Base-by-base conservation (phyloP, 2,329 filamentous ascomycete species). In the Grosmannia huntii region DNA sequence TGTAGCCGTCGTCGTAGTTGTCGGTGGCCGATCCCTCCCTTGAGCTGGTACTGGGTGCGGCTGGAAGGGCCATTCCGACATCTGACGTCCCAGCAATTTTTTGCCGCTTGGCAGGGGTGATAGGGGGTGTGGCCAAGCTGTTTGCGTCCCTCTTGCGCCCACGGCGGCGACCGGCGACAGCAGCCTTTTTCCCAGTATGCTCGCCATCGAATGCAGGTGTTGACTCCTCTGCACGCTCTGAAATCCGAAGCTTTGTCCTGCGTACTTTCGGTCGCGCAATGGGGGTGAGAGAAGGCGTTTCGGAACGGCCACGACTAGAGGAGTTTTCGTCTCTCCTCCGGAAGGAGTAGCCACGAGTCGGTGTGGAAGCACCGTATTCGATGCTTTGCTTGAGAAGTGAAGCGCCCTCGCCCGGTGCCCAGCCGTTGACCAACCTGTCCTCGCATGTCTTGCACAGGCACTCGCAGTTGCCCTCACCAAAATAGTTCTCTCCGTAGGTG, bases 401-500 rank as follows among this genome's bases (percentile, higher is more conserved):
- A 1, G 71, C 72, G 3, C 73, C 68, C 16, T 73, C 74, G 16
- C 73, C 73, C 0, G 75, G 79, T 44, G 82, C 80, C 95, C 95
- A 99, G 1, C 94, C 94, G 68, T 96, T 97, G 57, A 80, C 78
- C 59, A 82, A 74, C 3, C 77, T 75, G 25, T 79, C 76, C 72
- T 99, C 94, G 69, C 94, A 99, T 0, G 88, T 94, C 64, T 81
- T 80, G 70, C 94, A 99, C 1, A 99, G 75, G 68, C 94, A 99
- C 68, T 99, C 94, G 70, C 90, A 91, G 65, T 99, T 99, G 68
- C 91, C 84, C 51, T 90, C 85, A 2, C 94, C 94, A 73, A 99
- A 99, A 70, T 99, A 99, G 68, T 89, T 90, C 21, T 95, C 90
- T 27, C 92, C 90, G 66, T 99, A 99, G 0, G 87, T 92, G 0